A percentile compares a stretch with the other conserved stretches of the same genome.
These are phyloP conservation scores for Primulina eburnea DNA, from an alignment of 257 asterid genomes.

Conservation along the genomic window DNA sequence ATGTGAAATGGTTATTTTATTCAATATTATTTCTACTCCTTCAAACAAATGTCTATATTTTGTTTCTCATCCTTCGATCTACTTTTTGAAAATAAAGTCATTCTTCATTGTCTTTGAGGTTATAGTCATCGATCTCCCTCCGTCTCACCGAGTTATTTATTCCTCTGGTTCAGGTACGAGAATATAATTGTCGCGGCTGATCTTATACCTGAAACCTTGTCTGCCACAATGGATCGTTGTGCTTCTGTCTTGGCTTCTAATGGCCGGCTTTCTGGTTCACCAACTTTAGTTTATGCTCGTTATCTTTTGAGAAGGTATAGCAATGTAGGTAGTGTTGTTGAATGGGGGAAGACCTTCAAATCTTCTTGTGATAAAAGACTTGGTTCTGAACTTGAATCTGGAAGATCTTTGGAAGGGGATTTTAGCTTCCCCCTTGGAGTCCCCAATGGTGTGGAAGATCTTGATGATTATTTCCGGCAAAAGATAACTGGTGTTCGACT, in stretches of 20 bases:
- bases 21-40: background rate
- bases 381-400: slow-evolving; percentile 76
- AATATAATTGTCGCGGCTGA: slow-evolving; percentile 79
- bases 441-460: slow-evolving; percentile 92
- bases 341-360: slow-evolving; percentile 83
- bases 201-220: slow-evolving; percentile 79
- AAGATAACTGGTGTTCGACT: slow-evolving; percentile 73
- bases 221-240: slow-evolving; percentile 76
- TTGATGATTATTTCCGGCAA: slow-evolving; percentile 88
- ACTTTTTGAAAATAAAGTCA: background rate
- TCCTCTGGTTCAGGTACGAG: slow-evolving; percentile 69
- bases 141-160: slow-evolving; percentile 3
- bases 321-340: slow-evolving; percentile 63
- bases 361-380: slow-evolving; percentile 79
- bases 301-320: slow-evolving; percentile 71
- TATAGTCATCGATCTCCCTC: background rate
- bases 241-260: slow-evolving; percentile 64
- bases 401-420: slow-evolving; percentile 74
- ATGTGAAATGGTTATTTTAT: background rate
- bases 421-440: slow-evolving; percentile 81
- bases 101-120: slow-evolving; percentile 1
- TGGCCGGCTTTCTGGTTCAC: slow-evolving; percentile 71
- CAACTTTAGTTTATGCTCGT: slow-evolving; percentile 67
- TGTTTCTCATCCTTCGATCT: background rate
- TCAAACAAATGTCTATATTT: too few relatives aligned